phyloP scores from a whole-genome alignment of 2,329 filamentous ascomycete species.

The Simplicillium sp. region DNA sequence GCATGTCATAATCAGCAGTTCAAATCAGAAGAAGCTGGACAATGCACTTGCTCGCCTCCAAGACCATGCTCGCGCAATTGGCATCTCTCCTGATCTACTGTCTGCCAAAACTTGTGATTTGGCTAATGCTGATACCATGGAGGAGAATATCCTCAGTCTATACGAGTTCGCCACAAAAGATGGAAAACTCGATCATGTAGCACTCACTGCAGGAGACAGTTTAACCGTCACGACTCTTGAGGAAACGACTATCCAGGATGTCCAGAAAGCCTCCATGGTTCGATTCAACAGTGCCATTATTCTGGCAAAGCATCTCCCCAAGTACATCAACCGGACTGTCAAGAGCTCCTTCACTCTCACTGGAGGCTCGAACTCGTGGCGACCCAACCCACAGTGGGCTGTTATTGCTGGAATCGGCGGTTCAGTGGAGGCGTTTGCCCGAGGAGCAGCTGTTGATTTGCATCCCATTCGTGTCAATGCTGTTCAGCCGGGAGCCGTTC shows the following conservation, averaged over 20 bases:
- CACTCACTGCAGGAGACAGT: slow-evolving; percentile 45
- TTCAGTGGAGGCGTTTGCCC: slow-evolving; percentile 41
- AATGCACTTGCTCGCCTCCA: slow-evolving; percentile 32
- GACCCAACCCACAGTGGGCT: slow-evolving; percentile 41
- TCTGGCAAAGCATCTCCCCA: slow-evolving; percentile 37
- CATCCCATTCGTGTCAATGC: slow-evolving; percentile 54
- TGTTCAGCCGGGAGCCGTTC: slow-evolving; percentile 44
- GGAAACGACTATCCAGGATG: slow-evolving; percentile 28
- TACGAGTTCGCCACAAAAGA: slow-evolving; percentile 32
- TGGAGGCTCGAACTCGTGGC: slow-evolving; percentile 38
- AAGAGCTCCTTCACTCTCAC: slow-evolving; percentile 46
- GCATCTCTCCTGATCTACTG: slow-evolving; percentile 20
- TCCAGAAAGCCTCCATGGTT: slow-evolving; percentile 33
- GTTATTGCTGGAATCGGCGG: slow-evolving; percentile 37
- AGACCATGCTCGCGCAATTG: slow-evolving; percentile 18
- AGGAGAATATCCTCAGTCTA: slow-evolving; percentile 38
- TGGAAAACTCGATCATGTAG: slow-evolving; percentile 44
- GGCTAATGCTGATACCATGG: slow-evolving; percentile 8
- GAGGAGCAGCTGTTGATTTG: slow-evolving; percentile 52
- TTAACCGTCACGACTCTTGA: slow-evolving; percentile 24
- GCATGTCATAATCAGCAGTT: slow-evolving; percentile 50
- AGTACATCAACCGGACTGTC: slow-evolving; percentile 29
- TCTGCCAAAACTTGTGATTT: slow-evolving; percentile 14
- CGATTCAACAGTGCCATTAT: slow-evolving; percentile 41
- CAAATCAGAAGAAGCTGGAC: slow-evolving; percentile 37